Conservation (phyloP, 768 basidiomycete genomes). For the Lactarius sanguifluus region DNA sequence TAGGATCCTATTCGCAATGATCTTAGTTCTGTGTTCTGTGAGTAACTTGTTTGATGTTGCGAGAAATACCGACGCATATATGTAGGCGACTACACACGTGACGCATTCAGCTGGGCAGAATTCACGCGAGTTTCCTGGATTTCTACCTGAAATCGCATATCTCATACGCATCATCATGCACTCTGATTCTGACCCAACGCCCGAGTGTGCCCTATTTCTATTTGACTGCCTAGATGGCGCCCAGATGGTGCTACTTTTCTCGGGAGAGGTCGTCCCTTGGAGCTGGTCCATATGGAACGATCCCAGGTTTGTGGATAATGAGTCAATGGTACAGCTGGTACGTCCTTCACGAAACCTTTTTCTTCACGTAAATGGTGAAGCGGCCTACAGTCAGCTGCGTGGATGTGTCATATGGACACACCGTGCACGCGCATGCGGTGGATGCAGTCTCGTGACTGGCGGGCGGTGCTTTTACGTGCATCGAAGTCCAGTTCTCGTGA, state of each 20-base stretch:
- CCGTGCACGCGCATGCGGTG: slow-evolving; percentile 2
- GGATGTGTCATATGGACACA: slow-evolving; percentile 47
- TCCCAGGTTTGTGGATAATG: slow-evolving; percentile 47
- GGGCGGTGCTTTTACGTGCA: slow-evolving; percentile 23
- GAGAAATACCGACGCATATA: not conserved
- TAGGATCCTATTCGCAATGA: slow-evolving; percentile 27
- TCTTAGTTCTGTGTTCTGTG: slow-evolving; percentile 30
- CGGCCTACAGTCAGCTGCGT: slow-evolving; percentile 48
- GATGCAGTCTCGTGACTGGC: slow-evolving; percentile 26
- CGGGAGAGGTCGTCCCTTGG: slow-evolving; percentile 60
- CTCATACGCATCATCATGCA: slow-evolving; percentile 21
- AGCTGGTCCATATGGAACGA: slow-evolving; percentile 65
- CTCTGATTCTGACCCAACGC: slow-evolving; percentile 25
- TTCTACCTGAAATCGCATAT: slow-evolving; percentile 15
- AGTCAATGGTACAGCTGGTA: slow-evolving; percentile 52
- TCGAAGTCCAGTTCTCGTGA: slow-evolving; percentile 17
- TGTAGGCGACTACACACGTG: not conserved
- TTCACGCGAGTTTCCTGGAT: slow-evolving; percentile 13
- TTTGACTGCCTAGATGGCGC: slow-evolving; percentile 40
- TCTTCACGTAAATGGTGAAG: not conserved
- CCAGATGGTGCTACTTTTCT: slow-evolving; percentile 54
- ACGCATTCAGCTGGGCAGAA: not conserved
- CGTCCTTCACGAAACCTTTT: slow-evolving; percentile 26
- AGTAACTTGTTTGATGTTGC: not conserved
- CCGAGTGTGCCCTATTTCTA: not conserved